These are phyloP conservation scores for Penicillium sp. DNA, from an alignment of 2,329 filamentous ascomycete species.

Conservation along the genomic window DNA sequence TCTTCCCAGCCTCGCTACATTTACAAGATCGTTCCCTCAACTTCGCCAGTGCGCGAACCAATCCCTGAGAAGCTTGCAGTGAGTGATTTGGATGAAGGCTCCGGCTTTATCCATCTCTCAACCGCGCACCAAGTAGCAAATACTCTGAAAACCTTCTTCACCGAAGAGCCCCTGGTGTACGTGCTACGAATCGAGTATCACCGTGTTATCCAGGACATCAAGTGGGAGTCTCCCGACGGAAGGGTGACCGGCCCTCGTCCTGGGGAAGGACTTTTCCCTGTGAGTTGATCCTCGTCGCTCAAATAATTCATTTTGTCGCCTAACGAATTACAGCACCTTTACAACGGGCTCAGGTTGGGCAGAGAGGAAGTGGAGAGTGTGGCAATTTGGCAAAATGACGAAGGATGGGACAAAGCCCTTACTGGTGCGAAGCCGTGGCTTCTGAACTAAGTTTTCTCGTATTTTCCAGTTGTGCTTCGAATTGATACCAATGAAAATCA, in stretches of 20 bases:
- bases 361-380: slow-evolving; percentile 41
- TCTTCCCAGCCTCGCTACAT: slow-evolving; percentile 32
- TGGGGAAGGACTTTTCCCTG: slow-evolving; percentile 42
- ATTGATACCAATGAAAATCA: neutral
- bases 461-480: neutral
- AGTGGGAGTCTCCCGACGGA: slow-evolving; percentile 42
- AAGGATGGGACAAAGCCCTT: slow-evolving; percentile 40
- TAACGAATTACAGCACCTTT: slow-evolving; percentile 33
- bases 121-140: slow-evolving; percentile 40
- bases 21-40: slow-evolving; percentile 43
- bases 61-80: slow-evolving; percentile 38
- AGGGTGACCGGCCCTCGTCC: slow-evolving; percentile 38
- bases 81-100: slow-evolving; percentile 38
- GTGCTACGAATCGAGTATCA: slow-evolving; percentile 39
- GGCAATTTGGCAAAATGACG: slow-evolving; percentile 39
- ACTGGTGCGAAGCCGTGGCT: slow-evolving; percentile 38
- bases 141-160: slow-evolving; percentile 41
- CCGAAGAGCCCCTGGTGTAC: slow-evolving; percentile 39
- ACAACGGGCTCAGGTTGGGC: slow-evolving; percentile 40
- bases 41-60: slow-evolving; percentile 36
- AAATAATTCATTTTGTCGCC: neutral
- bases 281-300: slow-evolving; percentile 21
- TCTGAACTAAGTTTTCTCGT: slow-evolving; percentile 27
- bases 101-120: slow-evolving; percentile 43
- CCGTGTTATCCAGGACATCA: slow-evolving; percentile 29